A percentile compares a stretch with the other conserved stretches of the same genome.
phyloP scores from a whole-genome alignment of 2,329 filamentous ascomycete species.

The Boeremia exigua region DNA sequence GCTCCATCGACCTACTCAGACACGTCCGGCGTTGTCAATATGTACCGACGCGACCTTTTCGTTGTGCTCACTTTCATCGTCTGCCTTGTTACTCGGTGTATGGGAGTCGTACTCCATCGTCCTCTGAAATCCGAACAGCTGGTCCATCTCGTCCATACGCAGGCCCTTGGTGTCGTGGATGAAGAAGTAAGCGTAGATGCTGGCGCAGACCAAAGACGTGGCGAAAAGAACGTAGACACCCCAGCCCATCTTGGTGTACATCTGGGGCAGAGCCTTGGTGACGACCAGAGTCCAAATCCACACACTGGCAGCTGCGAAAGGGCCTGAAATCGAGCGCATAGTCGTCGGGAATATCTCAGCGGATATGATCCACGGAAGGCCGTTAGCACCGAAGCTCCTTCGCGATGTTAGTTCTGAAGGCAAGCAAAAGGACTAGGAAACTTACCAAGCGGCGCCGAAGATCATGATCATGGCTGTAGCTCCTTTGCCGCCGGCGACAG shows the following conservation, averaged over 20 bases:
- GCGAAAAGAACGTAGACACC: slow-evolving; percentile 59
- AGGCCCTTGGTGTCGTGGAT: slow-evolving; percentile 54
- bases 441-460: slow-evolving; percentile 31
- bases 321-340: slow-evolving; percentile 56
- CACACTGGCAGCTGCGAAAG: slow-evolving; percentile 73
- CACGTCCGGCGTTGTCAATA: neutral
- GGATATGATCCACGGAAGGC: slow-evolving; percentile 77
- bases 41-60: slow-evolving; percentile 20
- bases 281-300: slow-evolving; percentile 77
- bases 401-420: neutral
- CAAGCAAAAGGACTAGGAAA: neutral
- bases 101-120: neutral
- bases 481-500: slow-evolving; percentile 47
- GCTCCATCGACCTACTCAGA: neutral
- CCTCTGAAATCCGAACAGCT: slow-evolving; percentile 53
- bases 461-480: slow-evolving; percentile 52
- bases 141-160: slow-evolving; percentile 56
- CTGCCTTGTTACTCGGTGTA: neutral
- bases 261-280: slow-evolving; percentile 70
- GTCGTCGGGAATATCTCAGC: slow-evolving; percentile 76
- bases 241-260: slow-evolving; percentile 59
- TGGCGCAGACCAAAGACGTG: slow-evolving; percentile 53
- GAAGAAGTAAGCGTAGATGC: slow-evolving; percentile 50
- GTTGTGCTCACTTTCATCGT: slow-evolving; percentile 26
- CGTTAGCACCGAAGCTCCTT: slow-evolving; percentile 54